Evolutionary conservation across 768 basidiomycete species (phyloP).

Genomic region (Suillus discolor): DNA sequence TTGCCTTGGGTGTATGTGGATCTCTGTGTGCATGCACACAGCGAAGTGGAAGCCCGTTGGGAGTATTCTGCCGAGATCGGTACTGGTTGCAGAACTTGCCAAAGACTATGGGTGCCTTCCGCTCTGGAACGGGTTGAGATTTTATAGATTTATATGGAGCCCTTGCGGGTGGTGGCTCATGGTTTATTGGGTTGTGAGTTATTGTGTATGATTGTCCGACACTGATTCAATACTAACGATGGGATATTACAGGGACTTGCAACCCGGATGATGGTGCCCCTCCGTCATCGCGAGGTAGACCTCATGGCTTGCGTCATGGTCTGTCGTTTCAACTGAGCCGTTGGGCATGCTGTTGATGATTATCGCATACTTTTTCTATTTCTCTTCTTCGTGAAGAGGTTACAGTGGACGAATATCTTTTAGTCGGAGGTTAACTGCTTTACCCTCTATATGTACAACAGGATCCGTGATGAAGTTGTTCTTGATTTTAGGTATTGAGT

Average conservation of each 20-base stretch:
- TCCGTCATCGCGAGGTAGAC: constrained; percentile 5
- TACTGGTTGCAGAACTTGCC: too few species aligned
- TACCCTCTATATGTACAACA: not conserved
- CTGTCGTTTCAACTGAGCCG: constrained; percentile 1
- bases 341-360: not conserved
- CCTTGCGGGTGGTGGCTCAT: not conserved
- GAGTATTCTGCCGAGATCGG: not conserved
- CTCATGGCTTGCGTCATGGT: not conserved
- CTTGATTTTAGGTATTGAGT: not conserved
- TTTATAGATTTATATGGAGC: not conserved
- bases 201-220: too few species aligned
- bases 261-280: not conserved
- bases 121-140: not conserved
- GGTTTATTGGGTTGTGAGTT: not conserved
- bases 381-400: constrained; percentile 38
- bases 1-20: not conserved
- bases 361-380: constrained; percentile 37
- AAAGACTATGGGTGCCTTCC: not conserved
- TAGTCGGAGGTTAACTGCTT: not conserved
- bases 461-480: not conserved
- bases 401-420: not conserved
- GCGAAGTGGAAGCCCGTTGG: constrained; percentile 9
- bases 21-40: constrained; percentile 7
- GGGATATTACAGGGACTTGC: not conserved
- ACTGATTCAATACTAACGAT: not conserved